Conservation (phyloP, 2,329 filamentous ascomycete genomes). For the Alternaria burnsii region DNA sequence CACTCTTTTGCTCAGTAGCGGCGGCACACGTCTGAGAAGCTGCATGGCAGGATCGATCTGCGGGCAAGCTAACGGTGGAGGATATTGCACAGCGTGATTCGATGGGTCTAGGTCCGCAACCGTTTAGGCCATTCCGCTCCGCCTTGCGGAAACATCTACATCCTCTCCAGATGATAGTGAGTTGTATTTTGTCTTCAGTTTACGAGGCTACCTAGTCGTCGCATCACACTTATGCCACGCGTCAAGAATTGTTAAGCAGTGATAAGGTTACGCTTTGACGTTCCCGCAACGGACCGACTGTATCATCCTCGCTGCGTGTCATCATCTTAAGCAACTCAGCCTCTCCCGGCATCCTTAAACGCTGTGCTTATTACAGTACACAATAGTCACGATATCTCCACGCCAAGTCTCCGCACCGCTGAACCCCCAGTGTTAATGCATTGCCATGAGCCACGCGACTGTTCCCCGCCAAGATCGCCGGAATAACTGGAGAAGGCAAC, state of each 20-base stretch:
- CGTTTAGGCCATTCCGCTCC: not conserved
- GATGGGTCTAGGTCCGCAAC: not conserved
- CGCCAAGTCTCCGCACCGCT: not conserved
- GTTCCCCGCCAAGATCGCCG: conserved; percentile 2
- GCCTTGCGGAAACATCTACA: not conserved
- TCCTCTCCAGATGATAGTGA: not conserved
- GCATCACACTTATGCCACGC: conserved; percentile 2
- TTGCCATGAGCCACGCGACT: not conserved
- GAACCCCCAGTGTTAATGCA: not conserved
- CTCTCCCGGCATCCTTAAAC: not conserved
- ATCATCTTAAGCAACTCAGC: conserved; percentile 1
- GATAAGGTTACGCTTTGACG: not conserved
- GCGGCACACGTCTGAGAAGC: not conserved
- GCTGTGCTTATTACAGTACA: conserved; percentile 3
- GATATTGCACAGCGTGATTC: conserved; percentile 1
- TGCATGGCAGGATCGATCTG: not conserved
- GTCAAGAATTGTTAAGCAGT: not conserved
- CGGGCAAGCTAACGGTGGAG: not conserved
- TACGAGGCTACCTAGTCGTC: not conserved
- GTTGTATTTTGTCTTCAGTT: not conserved
- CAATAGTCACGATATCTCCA: not conserved
- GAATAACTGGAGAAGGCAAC: not conserved
- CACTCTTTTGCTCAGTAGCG: not conserved
- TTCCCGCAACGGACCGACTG: conserved; percentile 1
- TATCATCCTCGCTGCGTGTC: not conserved